phyloP scores from a whole-genome alignment of 768 basidiomycete species.

The Lactarius deliciosus region DNA sequence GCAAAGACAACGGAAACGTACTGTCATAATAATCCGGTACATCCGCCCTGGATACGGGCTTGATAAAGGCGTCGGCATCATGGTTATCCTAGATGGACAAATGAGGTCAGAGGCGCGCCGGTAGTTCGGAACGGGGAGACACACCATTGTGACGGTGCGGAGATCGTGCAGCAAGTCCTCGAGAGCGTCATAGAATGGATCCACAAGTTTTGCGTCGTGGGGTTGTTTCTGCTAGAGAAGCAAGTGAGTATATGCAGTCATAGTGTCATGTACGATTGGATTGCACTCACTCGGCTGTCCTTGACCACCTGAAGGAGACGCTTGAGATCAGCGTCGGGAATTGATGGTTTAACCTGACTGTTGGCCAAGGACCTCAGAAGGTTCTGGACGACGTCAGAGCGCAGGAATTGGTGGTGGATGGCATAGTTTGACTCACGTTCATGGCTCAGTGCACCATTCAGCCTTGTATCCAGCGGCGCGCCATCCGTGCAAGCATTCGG shows the following conservation, averaged over 20 bases:
- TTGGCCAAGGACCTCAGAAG: constrained; percentile 85
- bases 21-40: constrained; percentile 93
- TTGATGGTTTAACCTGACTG: constrained; percentile 61
- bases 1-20: constrained; percentile 39
- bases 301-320: constrained; percentile 82
- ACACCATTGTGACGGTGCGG: constrained; percentile 68
- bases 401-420: constrained; percentile 33
- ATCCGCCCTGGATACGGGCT: constrained; percentile 87
- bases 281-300: constrained; percentile 74
- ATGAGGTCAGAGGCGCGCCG: constrained; percentile 33
- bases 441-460: constrained; percentile 34
- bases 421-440: constrained; percentile 40
- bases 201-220: constrained; percentile 69
- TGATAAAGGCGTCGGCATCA: constrained; percentile 90
- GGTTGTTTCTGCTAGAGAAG: constrained; percentile 40
- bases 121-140: constrained; percentile 37
- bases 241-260: constrained; percentile 32
- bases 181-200: constrained; percentile 91
- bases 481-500: constrained; percentile 33
- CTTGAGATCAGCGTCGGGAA: constrained; percentile 71
- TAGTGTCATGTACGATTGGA: constrained; percentile 23
- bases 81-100: constrained; percentile 62
- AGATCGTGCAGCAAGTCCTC: constrained; percentile 88
- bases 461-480: constrained; percentile 34
- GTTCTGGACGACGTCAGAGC: constrained; percentile 52